Evolutionary conservation across 352 stramenopile genomes (phyloP).

Genomic region (Pythium phragmitis): DNA sequence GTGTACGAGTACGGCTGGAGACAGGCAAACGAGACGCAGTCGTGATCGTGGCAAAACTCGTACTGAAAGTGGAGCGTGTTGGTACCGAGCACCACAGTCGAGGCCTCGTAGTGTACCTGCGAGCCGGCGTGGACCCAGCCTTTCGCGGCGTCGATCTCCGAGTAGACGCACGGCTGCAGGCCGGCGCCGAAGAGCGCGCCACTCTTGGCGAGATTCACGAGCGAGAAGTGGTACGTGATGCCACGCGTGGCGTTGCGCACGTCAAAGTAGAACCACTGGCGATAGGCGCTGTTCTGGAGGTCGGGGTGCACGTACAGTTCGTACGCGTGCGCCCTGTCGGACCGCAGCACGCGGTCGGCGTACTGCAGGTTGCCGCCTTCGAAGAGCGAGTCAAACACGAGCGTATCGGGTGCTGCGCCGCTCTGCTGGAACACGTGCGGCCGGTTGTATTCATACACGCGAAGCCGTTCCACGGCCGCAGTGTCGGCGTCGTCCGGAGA

Average conservation of each 20-base stretch:
- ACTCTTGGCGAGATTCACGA: constrained; percentile 83
- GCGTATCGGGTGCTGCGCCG: constrained; percentile 44
- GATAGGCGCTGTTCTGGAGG: constrained; percentile 80
- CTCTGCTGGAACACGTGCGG: constrained; percentile 36
- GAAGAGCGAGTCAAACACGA: constrained; percentile 76
- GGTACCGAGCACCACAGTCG: constrained; percentile 33
- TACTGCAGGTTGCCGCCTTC: constrained; percentile 69
- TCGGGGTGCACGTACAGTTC: constrained; percentile 73
- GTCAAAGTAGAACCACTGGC: constrained; percentile 92
- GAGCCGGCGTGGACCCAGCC: constrained; percentile 67
- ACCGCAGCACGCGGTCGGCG: constrained; percentile 57
- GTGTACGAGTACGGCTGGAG: constrained; percentile 89
- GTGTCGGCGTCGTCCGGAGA: constrained; percentile 26
- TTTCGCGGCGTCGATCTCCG: constrained; percentile 41
- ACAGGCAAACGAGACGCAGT: constrained; percentile 83
- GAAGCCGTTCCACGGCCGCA: constrained; percentile 27
- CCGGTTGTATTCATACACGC: constrained; percentile 79
- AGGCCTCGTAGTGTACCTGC: constrained; percentile 62
- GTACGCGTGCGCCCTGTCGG: constrained; percentile 53
- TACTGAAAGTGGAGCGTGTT: constrained; percentile 77
- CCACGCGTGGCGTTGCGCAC: constrained; percentile 58
- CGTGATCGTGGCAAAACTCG: constrained; percentile 59
- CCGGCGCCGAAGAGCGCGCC: constrained; percentile 79
- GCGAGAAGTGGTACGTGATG: constrained; percentile 62
- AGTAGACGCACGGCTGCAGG: constrained; percentile 82